Conservation (phyloP, 352 stramenopile genomes). For the Phytophthora idaei region DNA sequence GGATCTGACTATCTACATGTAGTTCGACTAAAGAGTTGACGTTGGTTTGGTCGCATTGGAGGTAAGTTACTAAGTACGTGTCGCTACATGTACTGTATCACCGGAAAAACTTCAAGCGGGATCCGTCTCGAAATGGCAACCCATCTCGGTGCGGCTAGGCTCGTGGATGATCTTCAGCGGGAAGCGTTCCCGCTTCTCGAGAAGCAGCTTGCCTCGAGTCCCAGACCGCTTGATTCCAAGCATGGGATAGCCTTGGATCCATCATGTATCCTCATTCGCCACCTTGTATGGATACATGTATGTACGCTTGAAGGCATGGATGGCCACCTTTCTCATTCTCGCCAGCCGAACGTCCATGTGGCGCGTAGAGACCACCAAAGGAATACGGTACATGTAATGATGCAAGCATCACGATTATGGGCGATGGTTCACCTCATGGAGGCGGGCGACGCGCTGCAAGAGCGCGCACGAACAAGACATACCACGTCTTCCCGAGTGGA, state of each 20-base stretch:
- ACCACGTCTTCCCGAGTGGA: neutral
- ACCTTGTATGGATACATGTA: neutral
- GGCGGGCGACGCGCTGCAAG: too few species aligned
- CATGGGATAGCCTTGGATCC: conserved; percentile 6
- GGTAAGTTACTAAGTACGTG: too few species aligned
- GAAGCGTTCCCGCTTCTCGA: neutral
- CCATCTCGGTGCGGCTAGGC: neutral
- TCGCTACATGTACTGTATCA: too few species aligned
- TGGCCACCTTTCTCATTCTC: conserved; percentile 1
- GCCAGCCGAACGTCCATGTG: conserved; percentile 2
- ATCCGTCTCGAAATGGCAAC: neutral
- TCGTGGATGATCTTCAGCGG: neutral
- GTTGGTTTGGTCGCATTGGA: neutral
- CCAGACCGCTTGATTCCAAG: conserved; percentile 3
- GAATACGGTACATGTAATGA: too few species aligned
- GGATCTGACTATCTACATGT: neutral
- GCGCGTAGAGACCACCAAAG: neutral
- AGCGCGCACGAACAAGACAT: neutral
- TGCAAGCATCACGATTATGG: neutral
- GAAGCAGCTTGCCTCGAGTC: conserved; percentile 9
- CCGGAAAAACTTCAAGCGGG: conserved; percentile 5
- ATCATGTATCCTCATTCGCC: neutral
- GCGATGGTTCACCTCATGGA: conserved; percentile 1
- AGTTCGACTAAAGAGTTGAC: too few species aligned
- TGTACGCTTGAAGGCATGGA: neutral